Evolutionary conservation across 768 basidiomycete species (phyloP), one percentile per base, ranked within the genome.

Genomic region (Podaxis carcinomalis): DNA sequence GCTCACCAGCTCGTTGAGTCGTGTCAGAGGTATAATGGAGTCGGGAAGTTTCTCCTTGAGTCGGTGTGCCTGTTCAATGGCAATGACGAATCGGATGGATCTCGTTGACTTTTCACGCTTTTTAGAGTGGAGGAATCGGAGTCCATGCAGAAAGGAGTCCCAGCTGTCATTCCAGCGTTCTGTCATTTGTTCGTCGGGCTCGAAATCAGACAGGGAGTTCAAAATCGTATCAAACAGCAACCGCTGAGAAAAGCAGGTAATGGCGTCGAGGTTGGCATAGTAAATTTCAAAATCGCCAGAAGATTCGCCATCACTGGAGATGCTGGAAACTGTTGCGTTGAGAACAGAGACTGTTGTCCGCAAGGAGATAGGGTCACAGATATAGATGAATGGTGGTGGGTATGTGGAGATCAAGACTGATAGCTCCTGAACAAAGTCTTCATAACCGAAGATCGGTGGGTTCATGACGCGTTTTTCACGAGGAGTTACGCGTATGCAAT

Each of bases 101-200:
- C 65, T 73, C 57, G 57, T 62, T 36, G 70, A 59, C 39, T 72
- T n/a, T 14, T 46, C 51, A 49, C 56, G 56, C 65, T 69, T 42
- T 40, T 56, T 44, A 23, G 64, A 56, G 16, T 79, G 61, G 51
- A 73, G 62, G 51, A 78, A 73, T 40, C 77, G 72, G 56, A 92
- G 68, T 0, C 89, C 89, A 62, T 88, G 87, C n/a, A 90, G 61
- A 64, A 92, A 92, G 11, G 77, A 75, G 59, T 91, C 90, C 23
- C 91, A 68, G 59, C 75, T 86, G 36, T 88, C 86, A 66, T 86
- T 90, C 75, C 80, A 88, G 61, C 81, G 57, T n/a, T 67, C 54
- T 78, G 68, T 6, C 70, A 70, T 32, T 23, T 80, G 78, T 89
- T 88, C 90, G 4, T 71, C 68, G 7, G 84, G 78, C 13, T 69